phyloP scores from a whole-genome alignment of 495 filamentous ascomycete species.

The Penicillium turbatum region DNA sequence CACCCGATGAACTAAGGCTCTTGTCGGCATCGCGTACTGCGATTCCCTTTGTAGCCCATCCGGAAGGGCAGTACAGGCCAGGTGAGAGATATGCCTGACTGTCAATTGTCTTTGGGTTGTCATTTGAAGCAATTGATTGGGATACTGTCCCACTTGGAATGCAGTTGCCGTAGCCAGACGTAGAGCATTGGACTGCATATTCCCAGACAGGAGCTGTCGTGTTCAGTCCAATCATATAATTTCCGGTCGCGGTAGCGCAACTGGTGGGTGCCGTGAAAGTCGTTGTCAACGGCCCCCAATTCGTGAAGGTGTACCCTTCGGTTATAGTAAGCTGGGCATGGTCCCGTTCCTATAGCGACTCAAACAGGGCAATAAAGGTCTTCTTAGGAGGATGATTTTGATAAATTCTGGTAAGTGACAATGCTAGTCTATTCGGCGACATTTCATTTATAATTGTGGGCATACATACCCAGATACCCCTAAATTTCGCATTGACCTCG shows the following conservation, averaged over 20 bases:
- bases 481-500: too few species aligned
- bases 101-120: neutral
- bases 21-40: neutral
- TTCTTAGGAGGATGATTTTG: too few species aligned
- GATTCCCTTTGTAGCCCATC: neutral
- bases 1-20: neutral
- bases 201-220: neutral
- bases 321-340: constrained; percentile 6
- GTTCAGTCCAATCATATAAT: neutral
- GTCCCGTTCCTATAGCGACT: neutral
- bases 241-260: neutral
- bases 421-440: too few species aligned
- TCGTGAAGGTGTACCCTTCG: constrained; percentile 6
- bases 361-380: too few species aligned
- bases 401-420: too few species aligned
- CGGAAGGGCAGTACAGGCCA: neutral
- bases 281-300: constrained; percentile 10
- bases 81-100: neutral
- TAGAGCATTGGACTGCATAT: neutral
- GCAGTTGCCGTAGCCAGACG: neutral
- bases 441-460: too few species aligned
- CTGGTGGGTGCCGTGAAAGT: constrained; percentile 8
- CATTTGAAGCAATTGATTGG: neutral
- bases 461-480: too few species aligned
- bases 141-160: neutral